Evolutionary conservation across 352 stramenopile species (phyloP).

Genomic region (Pythium dissotocum): DNA sequence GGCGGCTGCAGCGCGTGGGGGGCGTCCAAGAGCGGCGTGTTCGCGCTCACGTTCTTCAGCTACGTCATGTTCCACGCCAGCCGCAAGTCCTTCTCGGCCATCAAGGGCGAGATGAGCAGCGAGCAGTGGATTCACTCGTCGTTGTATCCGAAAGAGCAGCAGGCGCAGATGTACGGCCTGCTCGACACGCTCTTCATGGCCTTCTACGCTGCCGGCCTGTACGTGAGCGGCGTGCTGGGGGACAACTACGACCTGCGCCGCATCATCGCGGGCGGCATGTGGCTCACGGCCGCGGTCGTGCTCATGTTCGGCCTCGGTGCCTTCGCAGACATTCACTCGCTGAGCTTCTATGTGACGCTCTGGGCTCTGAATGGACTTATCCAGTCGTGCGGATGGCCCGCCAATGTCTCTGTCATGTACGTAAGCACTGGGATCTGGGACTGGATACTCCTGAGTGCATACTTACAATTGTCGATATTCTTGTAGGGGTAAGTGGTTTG

Average conservation of each 20-base stretch:
- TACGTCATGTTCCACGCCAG: constrained; percentile 80
- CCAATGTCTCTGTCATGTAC: constrained; percentile 82
- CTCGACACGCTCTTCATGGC: constrained; percentile 84
- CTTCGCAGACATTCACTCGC: constrained; percentile 58
- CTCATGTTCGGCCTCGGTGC: constrained; percentile 65
- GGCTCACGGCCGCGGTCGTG: constrained; percentile 55
- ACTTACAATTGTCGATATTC: constrained; percentile 17
- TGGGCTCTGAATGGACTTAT: constrained; percentile 82
- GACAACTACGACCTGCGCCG: constrained; percentile 68
- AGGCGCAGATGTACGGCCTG: constrained; percentile 80
- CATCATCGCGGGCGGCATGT: constrained; percentile 76
- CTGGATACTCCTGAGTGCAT: constrained; percentile 19
- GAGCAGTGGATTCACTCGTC: constrained; percentile 77
- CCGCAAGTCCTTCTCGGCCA: constrained; percentile 80
- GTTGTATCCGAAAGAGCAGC: constrained; percentile 55
- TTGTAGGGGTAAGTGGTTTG: constrained; percentile 95
- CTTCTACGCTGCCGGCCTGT: constrained; percentile 73
- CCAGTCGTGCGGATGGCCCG: constrained; percentile 76
- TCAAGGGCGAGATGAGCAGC: constrained; percentile 80
- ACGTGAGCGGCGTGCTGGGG: constrained; percentile 70
- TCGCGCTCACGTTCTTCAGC: constrained; percentile 78
- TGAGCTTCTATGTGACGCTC: constrained; percentile 68
- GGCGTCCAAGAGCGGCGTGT: constrained; percentile 60
- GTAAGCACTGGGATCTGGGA: constrained; percentile 34
- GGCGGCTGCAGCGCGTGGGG: constrained; percentile 16